A percentile compares a stretch with the other conserved stretches of the same genome.
Evolutionary conservation across 2,329 filamentous ascomycete species (phyloP).

Genomic region (Monosporascus cannonballus): DNA sequence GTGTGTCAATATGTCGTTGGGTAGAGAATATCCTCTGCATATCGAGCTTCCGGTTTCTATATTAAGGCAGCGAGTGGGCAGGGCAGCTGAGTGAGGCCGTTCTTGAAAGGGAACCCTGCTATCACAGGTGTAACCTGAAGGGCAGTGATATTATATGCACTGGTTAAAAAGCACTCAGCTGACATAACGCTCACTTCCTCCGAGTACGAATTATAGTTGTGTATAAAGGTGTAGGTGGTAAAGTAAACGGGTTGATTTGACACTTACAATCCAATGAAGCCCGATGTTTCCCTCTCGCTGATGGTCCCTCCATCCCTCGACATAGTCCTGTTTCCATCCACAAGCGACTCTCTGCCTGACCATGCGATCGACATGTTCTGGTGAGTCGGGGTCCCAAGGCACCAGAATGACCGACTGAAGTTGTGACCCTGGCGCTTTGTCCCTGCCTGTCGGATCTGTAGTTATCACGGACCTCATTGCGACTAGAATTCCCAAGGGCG

Average conservation of each 20-base stretch:
- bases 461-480: background rate
- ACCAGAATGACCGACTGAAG: conserved; percentile 10
- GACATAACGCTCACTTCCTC: too few species aligned
- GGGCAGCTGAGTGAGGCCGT: too few species aligned
- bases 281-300: conserved; percentile 10
- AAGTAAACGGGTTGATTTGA: background rate
- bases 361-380: conserved; percentile 15
- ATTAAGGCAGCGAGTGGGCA: too few species aligned
- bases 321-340: conserved; percentile 17
- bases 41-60: too few species aligned
- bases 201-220: too few species aligned
- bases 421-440: background rate
- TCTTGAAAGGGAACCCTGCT: too few species aligned
- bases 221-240: too few species aligned
- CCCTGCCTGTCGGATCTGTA: background rate
- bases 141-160: too few species aligned
- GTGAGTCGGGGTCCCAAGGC: conserved; percentile 20
- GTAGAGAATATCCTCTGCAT: too few species aligned
- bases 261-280: background rate
- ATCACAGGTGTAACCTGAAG: too few species aligned
- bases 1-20: conserved; percentile 14
- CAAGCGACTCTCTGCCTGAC: conserved; percentile 18
- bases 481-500: background rate
- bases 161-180: too few species aligned
- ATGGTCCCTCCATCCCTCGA: conserved; percentile 13